Conservation (phyloP, 495 filamentous ascomycete species). For the Platismatia glauca region DNA sequence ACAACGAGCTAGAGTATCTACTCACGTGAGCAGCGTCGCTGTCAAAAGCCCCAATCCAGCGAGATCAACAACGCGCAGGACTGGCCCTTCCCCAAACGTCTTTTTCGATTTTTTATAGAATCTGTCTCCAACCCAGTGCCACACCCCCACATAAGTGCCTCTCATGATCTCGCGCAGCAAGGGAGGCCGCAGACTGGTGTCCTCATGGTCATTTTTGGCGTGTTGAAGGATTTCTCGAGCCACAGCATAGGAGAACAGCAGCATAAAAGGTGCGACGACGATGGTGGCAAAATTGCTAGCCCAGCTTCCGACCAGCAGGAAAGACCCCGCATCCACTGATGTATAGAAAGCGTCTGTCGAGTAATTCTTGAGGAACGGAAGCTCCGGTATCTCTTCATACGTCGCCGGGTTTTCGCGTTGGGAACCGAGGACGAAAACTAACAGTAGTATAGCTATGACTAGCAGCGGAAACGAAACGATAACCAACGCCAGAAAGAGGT, state of each 20-base stretch:
- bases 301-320: constrained; percentile 15
- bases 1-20: not conserved
- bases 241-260: constrained; percentile 15
- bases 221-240: constrained; percentile 10
- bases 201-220: not conserved
- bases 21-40: constrained; percentile 9
- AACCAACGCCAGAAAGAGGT: constrained; percentile 11
- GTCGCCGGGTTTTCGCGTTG: not conserved
- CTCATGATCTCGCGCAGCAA: constrained; percentile 13
- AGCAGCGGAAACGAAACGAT: constrained; percentile 17
- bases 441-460: constrained; percentile 7
- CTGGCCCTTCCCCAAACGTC: no score
- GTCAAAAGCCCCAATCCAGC: constrained; percentile 9
- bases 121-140: constrained; percentile 7
- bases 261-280: constrained; percentile 15
- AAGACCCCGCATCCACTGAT: not conserved
- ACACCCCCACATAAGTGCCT: constrained; percentile 8
- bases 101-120: not conserved
- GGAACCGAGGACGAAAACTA: constrained; percentile 10
- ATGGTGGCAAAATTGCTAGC: constrained; percentile 15
- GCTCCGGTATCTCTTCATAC: not conserved
- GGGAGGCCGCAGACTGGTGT: not conserved
- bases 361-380: not conserved
- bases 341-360: constrained; percentile 4
- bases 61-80: constrained; percentile 4